These are phyloP conservation scores for Acacia concinna DNA, from an alignment of 331 rosid species.

Conservation along the genomic window DNA sequence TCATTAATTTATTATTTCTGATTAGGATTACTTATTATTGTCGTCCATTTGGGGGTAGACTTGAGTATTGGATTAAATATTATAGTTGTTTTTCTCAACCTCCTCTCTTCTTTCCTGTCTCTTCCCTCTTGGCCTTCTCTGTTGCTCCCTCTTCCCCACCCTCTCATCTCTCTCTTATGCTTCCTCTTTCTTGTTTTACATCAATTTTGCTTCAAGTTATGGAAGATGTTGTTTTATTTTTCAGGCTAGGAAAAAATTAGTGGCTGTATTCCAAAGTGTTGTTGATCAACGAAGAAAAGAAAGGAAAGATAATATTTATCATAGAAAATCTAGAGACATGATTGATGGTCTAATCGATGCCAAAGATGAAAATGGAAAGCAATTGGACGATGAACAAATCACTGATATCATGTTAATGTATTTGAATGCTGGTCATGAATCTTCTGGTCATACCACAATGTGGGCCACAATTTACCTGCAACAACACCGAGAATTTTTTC, in stretches of 20 bases:
- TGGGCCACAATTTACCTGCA: constrained; percentile 61
- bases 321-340: constrained; percentile 58
- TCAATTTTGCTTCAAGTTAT: background rate
- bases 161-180: no score
- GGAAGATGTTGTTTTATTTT: background rate
- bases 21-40: no score
- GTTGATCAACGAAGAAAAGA: constrained; percentile 52
- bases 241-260: constrained; percentile 66
- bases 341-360: constrained; percentile 72
- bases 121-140: no score
- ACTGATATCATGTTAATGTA: constrained; percentile 79
- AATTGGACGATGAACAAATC: constrained; percentile 62
- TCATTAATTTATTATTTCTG: no score
- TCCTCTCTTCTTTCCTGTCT: no score
- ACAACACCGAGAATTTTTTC: constrained; percentile 47
- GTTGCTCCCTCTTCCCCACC: no score
- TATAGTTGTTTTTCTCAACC: no score
- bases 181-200: no score
- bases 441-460: constrained; percentile 82
- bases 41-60: no score
- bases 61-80: no score
- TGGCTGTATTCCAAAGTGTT: constrained; percentile 52
- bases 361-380: constrained; percentile 70
- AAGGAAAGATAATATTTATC: background rate
- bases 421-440: constrained; percentile 92